Evolutionary conservation across 192 early-diverging fungal genomes (phyloP).

Genomic region (Umbelopsis vinacea): DNA sequence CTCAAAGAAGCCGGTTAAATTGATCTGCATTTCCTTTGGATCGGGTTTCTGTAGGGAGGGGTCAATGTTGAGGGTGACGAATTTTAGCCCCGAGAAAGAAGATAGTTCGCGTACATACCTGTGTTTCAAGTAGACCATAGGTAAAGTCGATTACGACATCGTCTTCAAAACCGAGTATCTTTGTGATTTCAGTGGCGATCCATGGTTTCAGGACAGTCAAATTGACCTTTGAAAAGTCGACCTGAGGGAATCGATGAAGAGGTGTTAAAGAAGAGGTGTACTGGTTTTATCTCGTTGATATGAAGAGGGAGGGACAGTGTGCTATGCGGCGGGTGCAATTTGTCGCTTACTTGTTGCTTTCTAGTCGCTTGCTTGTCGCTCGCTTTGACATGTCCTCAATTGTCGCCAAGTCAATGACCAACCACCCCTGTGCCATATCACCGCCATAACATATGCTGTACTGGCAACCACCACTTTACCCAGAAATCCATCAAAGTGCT

Average conservation of each 20-base stretch:
- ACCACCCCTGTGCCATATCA: too few relatives aligned
- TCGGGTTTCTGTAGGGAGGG: slow-evolving; percentile 64
- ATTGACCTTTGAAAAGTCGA: slow-evolving; percentile 90
- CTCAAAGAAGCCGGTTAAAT: slow-evolving; percentile 93
- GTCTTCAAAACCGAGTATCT: slow-evolving; percentile 90
- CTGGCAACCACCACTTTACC: too few relatives aligned
- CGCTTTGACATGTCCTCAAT: too few relatives aligned
- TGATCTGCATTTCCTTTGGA: slow-evolving; percentile 91
- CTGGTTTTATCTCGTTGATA: too few relatives aligned
- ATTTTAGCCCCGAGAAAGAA: slow-evolving; percentile 1
- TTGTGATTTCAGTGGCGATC: slow-evolving; percentile 74
- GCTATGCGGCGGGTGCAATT: too few relatives aligned
- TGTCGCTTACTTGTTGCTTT: too few relatives aligned
- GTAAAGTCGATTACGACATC: slow-evolving; percentile 91
- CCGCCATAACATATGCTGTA: too few relatives aligned
- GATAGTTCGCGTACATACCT: slow-evolving; percentile 50
- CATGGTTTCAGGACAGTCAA: slow-evolving; percentile 86
- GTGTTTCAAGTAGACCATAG: slow-evolving; percentile 79
- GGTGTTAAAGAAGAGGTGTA: neutral
- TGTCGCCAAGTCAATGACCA: too few relatives aligned
- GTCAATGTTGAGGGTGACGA: neutral
- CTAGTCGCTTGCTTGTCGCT: too few relatives aligned
- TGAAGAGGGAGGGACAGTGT: too few relatives aligned
- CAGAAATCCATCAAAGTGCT: neutral
- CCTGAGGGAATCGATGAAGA: slow-evolving; percentile 51